phyloP scores from a whole-genome alignment of 106 monocot species.

The Ottelia alismoides region DNA sequence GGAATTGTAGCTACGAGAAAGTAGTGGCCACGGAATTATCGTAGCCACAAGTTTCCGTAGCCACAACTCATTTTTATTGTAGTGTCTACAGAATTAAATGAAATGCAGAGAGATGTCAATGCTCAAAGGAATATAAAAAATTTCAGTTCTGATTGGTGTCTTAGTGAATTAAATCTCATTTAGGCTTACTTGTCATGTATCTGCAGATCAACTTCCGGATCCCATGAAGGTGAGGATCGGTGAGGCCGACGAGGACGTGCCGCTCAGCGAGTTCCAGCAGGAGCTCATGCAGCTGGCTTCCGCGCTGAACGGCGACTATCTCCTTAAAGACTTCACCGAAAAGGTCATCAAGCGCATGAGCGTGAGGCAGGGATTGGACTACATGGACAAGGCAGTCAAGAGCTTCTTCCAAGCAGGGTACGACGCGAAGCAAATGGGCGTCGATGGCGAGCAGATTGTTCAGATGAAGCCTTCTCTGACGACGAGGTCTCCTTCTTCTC shows the following conservation, averaged over 20 bases:
- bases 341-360: slow-evolving; percentile 40
- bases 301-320: slow-evolving; percentile 45
- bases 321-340: slow-evolving; percentile 31
- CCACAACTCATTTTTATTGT: no score
- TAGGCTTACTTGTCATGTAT: no score
- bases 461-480: slow-evolving; percentile 85
- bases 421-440: slow-evolving; percentile 52
- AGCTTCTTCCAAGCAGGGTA: slow-evolving; percentile 67
- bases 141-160: no score
- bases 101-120: no score
- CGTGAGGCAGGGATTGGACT: slow-evolving; percentile 48
- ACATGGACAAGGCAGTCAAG: slow-evolving; percentile 38
- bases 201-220: slow-evolving; percentile 51
- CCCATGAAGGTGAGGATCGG: slow-evolving; percentile 28
- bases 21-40: no score
- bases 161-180: no score
- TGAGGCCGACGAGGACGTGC: slow-evolving; percentile 57
- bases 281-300: slow-evolving; percentile 62
- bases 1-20: no score
- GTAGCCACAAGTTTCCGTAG: no score
- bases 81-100: no score
- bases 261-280: slow-evolving; percentile 63
- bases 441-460: slow-evolving; percentile 64
- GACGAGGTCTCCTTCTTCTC: slow-evolving; percentile 19
- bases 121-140: no score